phyloP scores from a whole-genome alignment of 148 eudicot species.

The Chenopodium berlandieri region DNA sequence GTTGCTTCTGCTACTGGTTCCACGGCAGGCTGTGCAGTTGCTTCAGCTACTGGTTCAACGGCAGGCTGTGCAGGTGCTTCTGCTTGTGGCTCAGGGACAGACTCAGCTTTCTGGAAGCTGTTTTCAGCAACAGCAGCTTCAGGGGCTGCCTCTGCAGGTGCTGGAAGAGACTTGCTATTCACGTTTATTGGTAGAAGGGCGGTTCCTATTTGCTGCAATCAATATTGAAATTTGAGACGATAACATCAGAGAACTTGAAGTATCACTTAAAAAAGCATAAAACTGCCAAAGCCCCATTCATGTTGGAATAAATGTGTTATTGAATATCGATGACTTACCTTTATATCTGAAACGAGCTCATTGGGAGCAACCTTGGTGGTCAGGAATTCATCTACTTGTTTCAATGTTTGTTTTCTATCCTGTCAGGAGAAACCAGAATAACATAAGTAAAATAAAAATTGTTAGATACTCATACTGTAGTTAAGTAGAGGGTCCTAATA shows the following conservation, averaged over 20 bases:
- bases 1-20: slow-evolving; percentile 41
- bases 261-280: background rate
- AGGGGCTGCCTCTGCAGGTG: slow-evolving; percentile 51
- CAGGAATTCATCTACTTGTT: slow-evolving; percentile 68
- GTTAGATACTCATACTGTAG: too few relatives aligned
- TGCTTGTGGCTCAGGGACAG: slow-evolving; percentile 36
- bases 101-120: slow-evolving; percentile 22
- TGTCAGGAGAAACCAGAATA: slow-evolving; percentile 32
- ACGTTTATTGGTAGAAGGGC: slow-evolving; percentile 63
- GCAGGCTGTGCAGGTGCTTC: slow-evolving; percentile 35
- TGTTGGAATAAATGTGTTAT: background rate
- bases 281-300: background rate
- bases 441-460: background rate
- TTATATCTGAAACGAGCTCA: slow-evolving; percentile 73
- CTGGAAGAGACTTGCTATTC: slow-evolving; percentile 64
- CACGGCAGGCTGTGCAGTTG: slow-evolving; percentile 18
- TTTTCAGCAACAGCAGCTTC: slow-evolving; percentile 20
- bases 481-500: background rate
- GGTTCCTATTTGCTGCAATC: slow-evolving; percentile 71
- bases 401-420: slow-evolving; percentile 83
- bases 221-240: background rate
- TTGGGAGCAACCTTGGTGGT: slow-evolving; percentile 70
- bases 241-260: slow-evolving; percentile 4
- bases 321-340: slow-evolving; percentile 41
- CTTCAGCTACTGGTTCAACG: too few relatives aligned